Evolutionary conservation across 2,329 filamentous ascomycete genomes (phyloP).

Genomic region (Hypoxylon sp.): DNA sequence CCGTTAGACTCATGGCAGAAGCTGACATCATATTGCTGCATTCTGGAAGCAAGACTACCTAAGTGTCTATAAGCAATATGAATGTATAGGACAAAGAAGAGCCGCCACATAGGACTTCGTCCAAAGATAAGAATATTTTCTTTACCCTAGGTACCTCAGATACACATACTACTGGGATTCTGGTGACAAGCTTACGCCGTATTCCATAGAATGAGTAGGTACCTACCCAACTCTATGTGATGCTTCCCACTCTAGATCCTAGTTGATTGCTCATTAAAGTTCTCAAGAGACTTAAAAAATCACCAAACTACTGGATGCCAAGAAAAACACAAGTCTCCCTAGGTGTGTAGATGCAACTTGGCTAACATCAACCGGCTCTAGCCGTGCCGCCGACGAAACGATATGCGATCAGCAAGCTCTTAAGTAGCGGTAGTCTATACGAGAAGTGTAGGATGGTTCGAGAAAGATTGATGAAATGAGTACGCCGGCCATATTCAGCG

Average conservation of each 20-base stretch:
- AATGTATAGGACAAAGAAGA: slow-evolving; percentile 1
- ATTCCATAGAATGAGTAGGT: not conserved
- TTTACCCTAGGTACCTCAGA: not conserved
- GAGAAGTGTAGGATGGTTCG: slow-evolving; percentile 50
- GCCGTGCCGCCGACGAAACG: slow-evolving; percentile 46
- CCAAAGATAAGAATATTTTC: not conserved
- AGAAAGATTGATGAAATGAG: slow-evolving; percentile 51
- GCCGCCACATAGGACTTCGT: not conserved
- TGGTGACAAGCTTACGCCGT: not conserved
- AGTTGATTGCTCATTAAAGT: slow-evolving; percentile 28
- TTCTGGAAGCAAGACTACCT: not conserved
- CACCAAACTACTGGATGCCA: slow-evolving; percentile 17
- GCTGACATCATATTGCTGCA: not conserved
- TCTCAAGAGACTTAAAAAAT: slow-evolving; percentile 15
- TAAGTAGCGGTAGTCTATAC: slow-evolving; percentile 46
- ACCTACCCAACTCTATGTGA: not conserved
- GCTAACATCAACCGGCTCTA: slow-evolving; percentile 33
- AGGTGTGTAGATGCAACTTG: slow-evolving; percentile 27
- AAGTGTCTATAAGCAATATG: slow-evolving; percentile 10
- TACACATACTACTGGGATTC: not conserved
- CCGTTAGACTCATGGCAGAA: not conserved
- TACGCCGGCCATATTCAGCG: not conserved
- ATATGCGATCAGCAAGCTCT: slow-evolving; percentile 45
- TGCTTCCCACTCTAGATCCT: slow-evolving; percentile 27
- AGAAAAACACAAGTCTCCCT: slow-evolving; percentile 13